These are phyloP conservation scores for Pythium dissimile DNA, from an alignment of 352 stramenopile genomes.

Conservation along the genomic window DNA sequence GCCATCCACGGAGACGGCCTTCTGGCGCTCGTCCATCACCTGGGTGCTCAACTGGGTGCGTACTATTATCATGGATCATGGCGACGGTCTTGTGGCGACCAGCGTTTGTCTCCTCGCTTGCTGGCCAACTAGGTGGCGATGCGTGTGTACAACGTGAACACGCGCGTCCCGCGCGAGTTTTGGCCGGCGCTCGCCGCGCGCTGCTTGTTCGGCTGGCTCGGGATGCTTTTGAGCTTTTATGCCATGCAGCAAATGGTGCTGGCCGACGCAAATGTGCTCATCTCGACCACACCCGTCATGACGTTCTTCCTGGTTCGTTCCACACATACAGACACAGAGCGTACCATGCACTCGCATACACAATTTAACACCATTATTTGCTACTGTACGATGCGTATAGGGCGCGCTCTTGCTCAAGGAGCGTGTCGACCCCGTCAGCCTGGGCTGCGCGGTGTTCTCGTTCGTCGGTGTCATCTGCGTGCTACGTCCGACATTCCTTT, in stretches of 20 bases:
- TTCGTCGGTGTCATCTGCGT: constrained; percentile 41
- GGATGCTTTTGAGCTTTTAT: constrained; percentile 39
- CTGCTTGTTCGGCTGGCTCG: constrained; percentile 34
- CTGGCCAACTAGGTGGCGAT: constrained; percentile 33
- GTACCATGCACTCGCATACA: too few relatives aligned
- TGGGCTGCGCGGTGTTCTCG: constrained; percentile 30
- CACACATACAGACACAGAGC: background rate
- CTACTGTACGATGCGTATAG: constrained; percentile 11
- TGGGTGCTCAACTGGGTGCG: constrained; percentile 51
- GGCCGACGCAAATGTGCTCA: constrained; percentile 51
- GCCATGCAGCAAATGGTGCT: constrained; percentile 49
- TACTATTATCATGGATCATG: background rate
- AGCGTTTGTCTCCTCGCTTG: background rate
- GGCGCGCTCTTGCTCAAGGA: constrained; percentile 35
- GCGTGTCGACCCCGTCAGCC: constrained; percentile 28
- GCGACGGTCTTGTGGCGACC: background rate
- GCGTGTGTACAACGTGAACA: constrained; percentile 17
- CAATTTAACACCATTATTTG: background rate
- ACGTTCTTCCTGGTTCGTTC: constrained; percentile 44
- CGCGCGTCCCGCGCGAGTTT: constrained; percentile 34
- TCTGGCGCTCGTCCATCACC: constrained; percentile 51
- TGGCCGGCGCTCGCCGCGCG: constrained; percentile 28
- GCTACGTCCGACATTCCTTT: constrained; percentile 38
- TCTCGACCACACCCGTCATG: constrained; percentile 59
- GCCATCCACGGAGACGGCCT: constrained; percentile 50